Percentiles rank a stretch among this genome's conserved stretches.
These are phyloP conservation scores for Rhodosporidiobolus odoratus DNA, from an alignment of 768 basidiomycete genomes.

Conservation along the genomic window DNA sequence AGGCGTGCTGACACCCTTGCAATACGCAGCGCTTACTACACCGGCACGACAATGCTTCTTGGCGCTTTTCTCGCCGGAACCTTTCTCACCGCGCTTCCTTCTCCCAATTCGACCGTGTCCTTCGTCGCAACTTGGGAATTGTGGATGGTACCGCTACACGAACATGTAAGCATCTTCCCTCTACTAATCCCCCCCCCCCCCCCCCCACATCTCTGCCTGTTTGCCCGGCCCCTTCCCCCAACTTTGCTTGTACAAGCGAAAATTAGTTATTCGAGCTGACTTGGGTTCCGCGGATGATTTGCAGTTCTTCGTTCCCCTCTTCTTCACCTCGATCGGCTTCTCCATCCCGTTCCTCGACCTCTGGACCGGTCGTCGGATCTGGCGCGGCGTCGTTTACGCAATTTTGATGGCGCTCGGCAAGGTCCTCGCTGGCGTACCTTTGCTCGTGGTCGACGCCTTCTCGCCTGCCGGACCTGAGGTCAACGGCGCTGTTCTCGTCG, in stretches of 20 bases:
- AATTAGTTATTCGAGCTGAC: neutral
- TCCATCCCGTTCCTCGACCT: constrained; percentile 53
- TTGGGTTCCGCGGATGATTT: neutral
- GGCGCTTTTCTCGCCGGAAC: constrained; percentile 61
- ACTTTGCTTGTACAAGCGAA: neutral
- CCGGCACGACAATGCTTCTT: constrained; percentile 59
- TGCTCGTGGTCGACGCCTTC: constrained; percentile 36
- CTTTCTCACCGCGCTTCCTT: constrained; percentile 48
- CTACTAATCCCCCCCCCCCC: neutral
- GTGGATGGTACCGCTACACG: constrained; percentile 49
- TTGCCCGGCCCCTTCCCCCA: neutral
- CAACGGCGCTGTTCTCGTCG: neutral
- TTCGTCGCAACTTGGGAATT: constrained; percentile 46
- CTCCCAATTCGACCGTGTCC: constrained; percentile 4
- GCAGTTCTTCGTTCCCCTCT: constrained; percentile 57
- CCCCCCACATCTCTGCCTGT: neutral
- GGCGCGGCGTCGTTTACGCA: constrained; percentile 59
- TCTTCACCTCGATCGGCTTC: constrained; percentile 62
- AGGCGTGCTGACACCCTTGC: neutral
- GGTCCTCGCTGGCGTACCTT: constrained; percentile 52
- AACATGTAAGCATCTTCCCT: constrained; percentile 30
- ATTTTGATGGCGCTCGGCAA: constrained; percentile 59
- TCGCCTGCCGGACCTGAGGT: neutral
- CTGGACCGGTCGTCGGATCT: constrained; percentile 50
- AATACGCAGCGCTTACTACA: constrained; percentile 47